Evolutionary conservation across 495 filamentous ascomycete species (phyloP).

Genomic region (Hypoxylon lienhwacheense): DNA sequence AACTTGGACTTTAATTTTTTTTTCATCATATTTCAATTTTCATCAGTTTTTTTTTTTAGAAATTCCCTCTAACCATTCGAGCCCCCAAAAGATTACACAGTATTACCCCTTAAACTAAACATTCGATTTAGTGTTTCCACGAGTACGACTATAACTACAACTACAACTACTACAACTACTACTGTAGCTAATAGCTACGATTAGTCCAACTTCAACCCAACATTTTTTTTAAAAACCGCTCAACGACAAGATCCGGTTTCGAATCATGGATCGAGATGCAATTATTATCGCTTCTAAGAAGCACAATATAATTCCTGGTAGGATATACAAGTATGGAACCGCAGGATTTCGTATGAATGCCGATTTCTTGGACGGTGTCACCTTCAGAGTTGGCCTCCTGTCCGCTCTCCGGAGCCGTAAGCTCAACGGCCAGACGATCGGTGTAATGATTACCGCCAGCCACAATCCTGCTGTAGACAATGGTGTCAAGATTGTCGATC

Average conservation of each 20-base stretch:
- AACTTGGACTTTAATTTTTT: constrained; percentile 12
- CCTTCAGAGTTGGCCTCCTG: constrained; percentile 87
- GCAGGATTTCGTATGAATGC: constrained; percentile 72
- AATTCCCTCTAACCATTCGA: too few species aligned
- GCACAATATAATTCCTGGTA: constrained; percentile 70
- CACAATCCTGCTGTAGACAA: constrained; percentile 98
- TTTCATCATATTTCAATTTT: background rate
- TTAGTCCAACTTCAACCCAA: background rate
- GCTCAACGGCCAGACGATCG: constrained; percentile 84
- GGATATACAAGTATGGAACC: constrained; percentile 87
- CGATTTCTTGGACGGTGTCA: constrained; percentile 78
- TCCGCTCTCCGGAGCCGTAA: constrained; percentile 90
- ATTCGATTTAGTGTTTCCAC: too few species aligned
- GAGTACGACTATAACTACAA: too few species aligned
- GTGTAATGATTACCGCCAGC: constrained; percentile 97
- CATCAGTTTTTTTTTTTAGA: too few species aligned
- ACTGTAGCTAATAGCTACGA: background rate
- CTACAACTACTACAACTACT: background rate
- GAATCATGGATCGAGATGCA: constrained; percentile 37
- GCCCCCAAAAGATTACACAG: too few species aligned
- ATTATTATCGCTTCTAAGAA: constrained; percentile 64
- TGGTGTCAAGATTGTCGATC: constrained; percentile 97
- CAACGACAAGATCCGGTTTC: background rate
- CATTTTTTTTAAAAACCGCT: background rate
- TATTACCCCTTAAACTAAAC: too few species aligned